A percentile compares a stretch with the other conserved stretches of the same genome.
Conservation (phyloP, 257 asterid species). For the Capsicum rhomboideum region DNA sequence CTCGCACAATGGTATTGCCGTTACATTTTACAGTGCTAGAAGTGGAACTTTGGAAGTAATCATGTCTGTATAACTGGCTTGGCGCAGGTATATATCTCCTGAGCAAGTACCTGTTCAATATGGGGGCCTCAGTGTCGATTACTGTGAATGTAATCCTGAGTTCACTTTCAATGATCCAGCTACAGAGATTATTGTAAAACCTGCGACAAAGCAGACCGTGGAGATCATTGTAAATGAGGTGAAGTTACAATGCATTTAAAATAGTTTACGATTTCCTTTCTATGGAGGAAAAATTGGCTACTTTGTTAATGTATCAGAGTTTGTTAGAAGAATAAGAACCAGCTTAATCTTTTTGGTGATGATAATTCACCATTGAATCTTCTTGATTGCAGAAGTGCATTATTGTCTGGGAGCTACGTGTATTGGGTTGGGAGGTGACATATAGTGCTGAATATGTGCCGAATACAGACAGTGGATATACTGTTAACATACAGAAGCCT, state of each 20-base stretch:
- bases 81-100: constrained; percentile 58
- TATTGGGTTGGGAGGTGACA: constrained; percentile 90
- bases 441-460: constrained; percentile 82
- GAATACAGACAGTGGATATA: constrained; percentile 39
- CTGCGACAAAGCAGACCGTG: constrained; percentile 78
- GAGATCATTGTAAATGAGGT: constrained; percentile 91
- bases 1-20: background rate
- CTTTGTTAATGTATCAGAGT: background rate
- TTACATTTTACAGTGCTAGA: background rate
- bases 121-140: constrained; percentile 83
- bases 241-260: background rate
- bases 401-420: constrained; percentile 88
- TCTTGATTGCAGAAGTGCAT: constrained; percentile 51
- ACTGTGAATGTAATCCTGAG: constrained; percentile 87
- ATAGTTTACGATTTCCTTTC: background rate
- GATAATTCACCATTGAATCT: background rate
- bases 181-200: constrained; percentile 63
- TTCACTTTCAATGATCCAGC: constrained; percentile 73
- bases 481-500: constrained; percentile 63
- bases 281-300: background rate
- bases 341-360: background rate
- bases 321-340: background rate
- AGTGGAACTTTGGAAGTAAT: background rate
- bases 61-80: constrained; percentile 1
- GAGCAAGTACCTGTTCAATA: constrained; percentile 84